phyloP scores from a whole-genome alignment of 495 filamentous ascomycete genomes.

The Rostrohypoxylon terebratum region DNA sequence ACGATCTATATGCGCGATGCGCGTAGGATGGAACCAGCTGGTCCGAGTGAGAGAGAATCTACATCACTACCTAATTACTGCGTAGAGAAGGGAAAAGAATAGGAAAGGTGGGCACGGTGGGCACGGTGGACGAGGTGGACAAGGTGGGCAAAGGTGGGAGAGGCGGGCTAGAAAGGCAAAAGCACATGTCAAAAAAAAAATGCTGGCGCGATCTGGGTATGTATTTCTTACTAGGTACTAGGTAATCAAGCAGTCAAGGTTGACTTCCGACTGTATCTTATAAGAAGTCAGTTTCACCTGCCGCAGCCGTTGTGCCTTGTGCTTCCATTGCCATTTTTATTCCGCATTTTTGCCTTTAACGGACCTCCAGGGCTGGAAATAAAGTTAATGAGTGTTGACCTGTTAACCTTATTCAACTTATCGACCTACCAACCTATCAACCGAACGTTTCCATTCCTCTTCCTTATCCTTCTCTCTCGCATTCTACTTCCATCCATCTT shows the following conservation, averaged over 20 bases:
- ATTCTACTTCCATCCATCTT: constrained; percentile 10
- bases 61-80: too few species aligned
- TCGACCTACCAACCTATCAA: neutral
- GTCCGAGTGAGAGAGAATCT: neutral
- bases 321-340: constrained; percentile 20
- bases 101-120: neutral
- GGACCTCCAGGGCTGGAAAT: constrained; percentile 30
- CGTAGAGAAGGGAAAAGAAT: neutral
- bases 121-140: neutral
- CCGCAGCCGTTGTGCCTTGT: constrained; percentile 10
- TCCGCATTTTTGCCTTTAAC: constrained; percentile 39
- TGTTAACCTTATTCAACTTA: constrained; percentile 37
- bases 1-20: constrained; percentile 2
- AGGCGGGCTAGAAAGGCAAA: constrained; percentile 10
- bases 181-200: constrained; percentile 49
- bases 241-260: too few species aligned
- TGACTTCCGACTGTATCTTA: constrained; percentile 22
- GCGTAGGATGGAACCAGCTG: constrained; percentile 9
- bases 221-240: too few species aligned
- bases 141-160: too few species aligned
- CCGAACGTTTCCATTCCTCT: neutral
- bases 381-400: constrained; percentile 35
- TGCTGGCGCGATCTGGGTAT: constrained; percentile 14
- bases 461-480: constrained; percentile 12
- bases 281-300: constrained; percentile 19